These are phyloP conservation scores for Vickermania ingenoplastis DNA, from an alignment of 208 protist species.

Conservation along the genomic window DNA sequence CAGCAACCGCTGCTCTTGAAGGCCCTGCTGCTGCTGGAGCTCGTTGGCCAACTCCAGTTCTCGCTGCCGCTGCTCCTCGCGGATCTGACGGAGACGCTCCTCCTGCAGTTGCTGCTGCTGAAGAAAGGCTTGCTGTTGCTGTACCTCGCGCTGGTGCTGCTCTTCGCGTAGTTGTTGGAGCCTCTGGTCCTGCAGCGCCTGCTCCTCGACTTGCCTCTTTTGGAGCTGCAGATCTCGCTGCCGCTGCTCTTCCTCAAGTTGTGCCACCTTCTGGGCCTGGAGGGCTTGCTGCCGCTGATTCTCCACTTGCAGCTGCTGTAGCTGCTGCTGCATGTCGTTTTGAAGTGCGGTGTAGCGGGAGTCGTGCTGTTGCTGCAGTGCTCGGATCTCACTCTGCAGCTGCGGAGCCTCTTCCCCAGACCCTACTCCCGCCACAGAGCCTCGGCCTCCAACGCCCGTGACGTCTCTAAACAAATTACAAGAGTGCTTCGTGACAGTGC, in stretches of 20 bases:
- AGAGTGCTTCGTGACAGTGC: too few relatives aligned
- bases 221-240: not conserved
- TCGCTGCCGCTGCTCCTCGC: not conserved
- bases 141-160: not conserved
- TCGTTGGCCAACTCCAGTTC: not conserved
- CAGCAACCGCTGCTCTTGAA: not conserved
- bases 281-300: not conserved
- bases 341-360: not conserved
- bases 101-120: not conserved
- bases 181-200: not conserved
- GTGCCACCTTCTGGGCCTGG: not conserved
- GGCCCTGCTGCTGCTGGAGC: not conserved
- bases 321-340: not conserved
- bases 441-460: too few relatives aligned
- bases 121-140: not conserved
- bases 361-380: not conserved
- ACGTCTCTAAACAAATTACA: too few relatives aligned
- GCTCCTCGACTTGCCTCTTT: not conserved
- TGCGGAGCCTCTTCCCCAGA: not conserved
- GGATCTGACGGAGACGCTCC: not conserved
- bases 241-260: not conserved
- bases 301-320: not conserved
- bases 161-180: not conserved
- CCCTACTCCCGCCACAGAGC: not conserved
- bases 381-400: not conserved